These are phyloP conservation scores for Claviceps cyperi DNA, from an alignment of 2,329 filamentous ascomycete species.

Conservation along the genomic window DNA sequence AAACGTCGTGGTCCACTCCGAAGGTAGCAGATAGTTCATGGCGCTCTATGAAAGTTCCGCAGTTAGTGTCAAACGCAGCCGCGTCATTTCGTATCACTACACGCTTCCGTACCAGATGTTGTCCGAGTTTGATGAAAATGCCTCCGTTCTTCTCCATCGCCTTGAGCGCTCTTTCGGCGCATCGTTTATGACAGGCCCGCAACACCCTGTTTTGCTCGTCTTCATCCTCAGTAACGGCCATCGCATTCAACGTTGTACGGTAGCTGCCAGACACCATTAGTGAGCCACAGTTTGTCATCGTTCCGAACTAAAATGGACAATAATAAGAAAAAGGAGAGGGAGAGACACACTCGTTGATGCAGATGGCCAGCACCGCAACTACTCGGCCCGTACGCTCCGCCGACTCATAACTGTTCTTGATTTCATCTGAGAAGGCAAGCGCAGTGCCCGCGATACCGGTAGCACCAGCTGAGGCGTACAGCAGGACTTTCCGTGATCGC, in stretches of 20 bases:
- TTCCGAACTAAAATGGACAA: not conserved
- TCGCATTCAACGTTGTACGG: constrained; percentile 63
- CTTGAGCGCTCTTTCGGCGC: constrained; percentile 70
- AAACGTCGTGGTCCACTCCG: constrained; percentile 91
- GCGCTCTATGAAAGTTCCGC: constrained; percentile 44
- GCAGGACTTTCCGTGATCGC: constrained; percentile 18
- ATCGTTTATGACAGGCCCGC: constrained; percentile 79
- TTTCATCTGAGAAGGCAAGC: constrained; percentile 49
- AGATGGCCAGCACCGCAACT: constrained; percentile 56
- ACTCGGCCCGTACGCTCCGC: constrained; percentile 69
- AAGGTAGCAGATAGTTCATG: constrained; percentile 84
- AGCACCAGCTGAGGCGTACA: constrained; percentile 37
- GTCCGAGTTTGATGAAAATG: constrained; percentile 95
- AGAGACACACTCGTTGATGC: constrained; percentile 65
- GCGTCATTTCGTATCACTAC: not conserved
- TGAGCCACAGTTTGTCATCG: not conserved
- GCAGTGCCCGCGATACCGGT: constrained; percentile 32
- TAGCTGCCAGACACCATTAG: constrained; percentile 45
- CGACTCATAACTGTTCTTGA: constrained; percentile 62
- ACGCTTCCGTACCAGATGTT: constrained; percentile 53
- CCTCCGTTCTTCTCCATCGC: constrained; percentile 93
- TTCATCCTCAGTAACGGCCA: constrained; percentile 45
- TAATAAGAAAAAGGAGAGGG: not conserved
- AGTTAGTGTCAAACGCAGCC: not conserved
- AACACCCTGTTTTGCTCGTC: constrained; percentile 54